These are phyloP conservation scores for Vishniacozyma victoriae DNA, from an alignment of 768 basidiomycete genomes.

Conservation along the genomic window DNA sequence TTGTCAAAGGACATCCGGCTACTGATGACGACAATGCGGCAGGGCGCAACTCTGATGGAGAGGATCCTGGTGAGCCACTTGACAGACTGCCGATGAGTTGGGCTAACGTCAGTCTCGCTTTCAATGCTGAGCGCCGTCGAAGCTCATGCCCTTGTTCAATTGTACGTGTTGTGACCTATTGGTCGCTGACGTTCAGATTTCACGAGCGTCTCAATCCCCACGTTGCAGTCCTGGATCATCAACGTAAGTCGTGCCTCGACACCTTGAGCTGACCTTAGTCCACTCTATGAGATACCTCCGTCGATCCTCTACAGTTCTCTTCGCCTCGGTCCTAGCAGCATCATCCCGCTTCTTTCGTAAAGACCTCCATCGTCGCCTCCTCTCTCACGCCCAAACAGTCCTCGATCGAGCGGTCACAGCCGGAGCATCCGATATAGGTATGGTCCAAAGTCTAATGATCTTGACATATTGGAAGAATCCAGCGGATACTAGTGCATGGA, in stretches of 20 bases:
- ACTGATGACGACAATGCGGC: not conserved
- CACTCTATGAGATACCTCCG: slow-evolving; percentile 78
- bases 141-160: slow-evolving; percentile 10
- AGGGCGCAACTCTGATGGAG: not conserved
- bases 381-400: slow-evolving; percentile 66
- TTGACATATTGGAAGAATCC: slow-evolving; percentile 86
- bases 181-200: slow-evolving; percentile 13
- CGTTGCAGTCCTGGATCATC: slow-evolving; percentile 21
- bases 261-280: slow-evolving; percentile 40
- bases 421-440: slow-evolving; percentile 73
- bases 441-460: slow-evolving; percentile 82
- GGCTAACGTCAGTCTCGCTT: slow-evolving; percentile 15
- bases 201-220: slow-evolving; percentile 23
- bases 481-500: slow-evolving; percentile 57
- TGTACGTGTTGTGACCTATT: not conserved
- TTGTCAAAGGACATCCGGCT: not conserved
- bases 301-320: slow-evolving; percentile 70
- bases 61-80: slow-evolving; percentile 13
- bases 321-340: slow-evolving; percentile 76
- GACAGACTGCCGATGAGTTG: not conserved
- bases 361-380: slow-evolving; percentile 61
- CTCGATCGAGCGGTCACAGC: slow-evolving; percentile 72
- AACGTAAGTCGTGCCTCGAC: slow-evolving; percentile 10
- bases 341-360: slow-evolving; percentile 77
- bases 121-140: slow-evolving; percentile 15